Evolutionary conservation across 805 yeast genomes (phyloP).

Genomic region (Spathaspora passalidarum): DNA sequence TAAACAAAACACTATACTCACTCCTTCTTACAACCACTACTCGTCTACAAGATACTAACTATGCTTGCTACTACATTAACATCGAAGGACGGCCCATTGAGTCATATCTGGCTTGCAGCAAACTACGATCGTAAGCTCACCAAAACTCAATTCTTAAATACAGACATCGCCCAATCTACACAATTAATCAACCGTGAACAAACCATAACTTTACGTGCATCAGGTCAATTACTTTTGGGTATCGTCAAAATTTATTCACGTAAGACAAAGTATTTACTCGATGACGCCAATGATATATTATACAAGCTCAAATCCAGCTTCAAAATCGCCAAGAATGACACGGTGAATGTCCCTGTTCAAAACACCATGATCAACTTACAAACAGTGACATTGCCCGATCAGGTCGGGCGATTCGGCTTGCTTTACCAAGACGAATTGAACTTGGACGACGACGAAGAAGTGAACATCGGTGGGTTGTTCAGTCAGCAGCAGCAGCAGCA

Average conservation of each 20-base stretch:
- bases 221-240: constrained; percentile 85
- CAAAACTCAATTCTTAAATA: constrained; percentile 66
- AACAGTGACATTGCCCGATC: constrained; percentile 66
- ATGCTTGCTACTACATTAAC: constrained; percentile 39
- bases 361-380: constrained; percentile 59
- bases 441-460: constrained; percentile 23
- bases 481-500: constrained; percentile 25
- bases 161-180: constrained; percentile 61
- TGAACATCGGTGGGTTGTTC: constrained; percentile 12
- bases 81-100: constrained; percentile 77
- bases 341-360: constrained; percentile 50
- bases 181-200: constrained; percentile 30
- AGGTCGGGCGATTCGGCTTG: constrained; percentile 74
- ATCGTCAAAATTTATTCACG: constrained; percentile 83
- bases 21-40: not conserved
- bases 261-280: constrained; percentile 77
- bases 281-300: constrained; percentile 78
- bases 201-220: constrained; percentile 72
- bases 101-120: constrained; percentile 91
- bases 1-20: not conserved
- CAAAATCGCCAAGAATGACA: constrained; percentile 34
- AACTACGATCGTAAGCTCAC: constrained; percentile 77
- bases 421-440: constrained; percentile 59
- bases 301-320: constrained; percentile 69
- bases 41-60: not conserved